Percentiles rank a stretch among this genome's conserved stretches.
phyloP scores from a whole-genome alignment of 2,329 filamentous ascomycete genomes.

The Daldinia sp. region DNA sequence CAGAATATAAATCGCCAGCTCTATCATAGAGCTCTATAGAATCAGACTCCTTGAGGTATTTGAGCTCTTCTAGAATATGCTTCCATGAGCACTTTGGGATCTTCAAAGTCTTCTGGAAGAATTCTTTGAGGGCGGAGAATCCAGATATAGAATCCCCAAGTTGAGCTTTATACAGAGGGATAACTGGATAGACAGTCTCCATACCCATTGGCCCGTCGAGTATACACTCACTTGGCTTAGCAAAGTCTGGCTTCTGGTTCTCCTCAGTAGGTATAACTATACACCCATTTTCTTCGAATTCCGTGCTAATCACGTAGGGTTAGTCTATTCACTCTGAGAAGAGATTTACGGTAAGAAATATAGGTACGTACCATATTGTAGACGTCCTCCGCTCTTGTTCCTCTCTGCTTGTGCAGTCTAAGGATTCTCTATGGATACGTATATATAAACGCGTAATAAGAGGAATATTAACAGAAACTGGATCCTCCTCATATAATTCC shows the following conservation, averaged over 20 bases:
- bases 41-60: not conserved
- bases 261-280: slow-evolving; percentile 7
- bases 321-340: not conserved
- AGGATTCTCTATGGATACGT: slow-evolving; percentile 17
- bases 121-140: slow-evolving; percentile 5
- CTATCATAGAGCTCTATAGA: not conserved
- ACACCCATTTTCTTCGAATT: not conserved
- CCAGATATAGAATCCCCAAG: not conserved
- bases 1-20: not conserved
- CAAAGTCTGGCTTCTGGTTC: not conserved
- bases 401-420: not conserved
- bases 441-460: slow-evolving; percentile 19
- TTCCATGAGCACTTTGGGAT: slow-evolving; percentile 16
- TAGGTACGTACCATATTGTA: slow-evolving; percentile 14
- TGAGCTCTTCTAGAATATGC: slow-evolving; percentile 19
- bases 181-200: not conserved
- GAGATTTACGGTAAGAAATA: not conserved
- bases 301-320: not conserved
- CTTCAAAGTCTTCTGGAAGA: slow-evolving; percentile 6
- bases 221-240: not conserved
- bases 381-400: not conserved
- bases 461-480: not conserved
- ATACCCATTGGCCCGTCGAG: slow-evolving; percentile 16
- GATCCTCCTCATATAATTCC: not conserved
- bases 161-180: slow-evolving; percentile 8